Conservation (phyloP, 2,329 filamentous ascomycete genomes). For the Pseudogymnoascus pannorum region DNA sequence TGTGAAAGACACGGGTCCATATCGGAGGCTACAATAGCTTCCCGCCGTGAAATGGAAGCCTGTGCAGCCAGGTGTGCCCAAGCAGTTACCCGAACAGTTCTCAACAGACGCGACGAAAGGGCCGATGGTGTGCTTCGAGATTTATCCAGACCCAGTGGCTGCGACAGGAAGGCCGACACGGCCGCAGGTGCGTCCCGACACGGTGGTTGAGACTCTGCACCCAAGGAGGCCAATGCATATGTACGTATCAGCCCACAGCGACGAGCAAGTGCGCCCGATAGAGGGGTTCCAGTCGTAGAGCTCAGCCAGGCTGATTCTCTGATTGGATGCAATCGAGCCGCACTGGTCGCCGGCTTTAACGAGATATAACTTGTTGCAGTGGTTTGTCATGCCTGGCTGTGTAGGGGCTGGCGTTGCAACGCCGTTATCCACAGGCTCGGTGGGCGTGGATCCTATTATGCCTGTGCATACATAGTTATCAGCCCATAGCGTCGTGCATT, state of each 20-base stretch:
- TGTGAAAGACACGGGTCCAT: not conserved
- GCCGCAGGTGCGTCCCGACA: not conserved
- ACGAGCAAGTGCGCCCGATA: not conserved
- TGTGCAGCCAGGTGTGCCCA: not conserved
- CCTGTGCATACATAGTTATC: not conserved
- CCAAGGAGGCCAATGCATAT: not conserved
- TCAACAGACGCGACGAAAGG: not conserved
- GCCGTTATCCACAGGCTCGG: not conserved
- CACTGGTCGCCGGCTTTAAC: constrained; percentile 6
- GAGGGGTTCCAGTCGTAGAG: not conserved
- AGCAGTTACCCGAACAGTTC: not conserved
- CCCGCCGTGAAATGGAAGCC: not conserved
- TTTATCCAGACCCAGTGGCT: not conserved
- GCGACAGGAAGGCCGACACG: not conserved
- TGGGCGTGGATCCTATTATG: not conserved
- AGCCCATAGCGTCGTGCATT: not conserved
- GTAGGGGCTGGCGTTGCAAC: constrained; percentile 14
- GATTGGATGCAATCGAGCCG: not conserved
- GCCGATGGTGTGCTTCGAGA: not conserved
- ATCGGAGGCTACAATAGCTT: not conserved
- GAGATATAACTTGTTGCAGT: not conserved
- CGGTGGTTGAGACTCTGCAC: not conserved
- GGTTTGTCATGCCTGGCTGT: constrained; percentile 12
- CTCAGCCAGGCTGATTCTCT: not conserved
- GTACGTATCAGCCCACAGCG: not conserved